Percentiles rank a stretch among this genome's conserved stretches.
Conservation (phyloP, 2,329 filamentous ascomycete genomes). For the Microcyclospora pomicola region DNA sequence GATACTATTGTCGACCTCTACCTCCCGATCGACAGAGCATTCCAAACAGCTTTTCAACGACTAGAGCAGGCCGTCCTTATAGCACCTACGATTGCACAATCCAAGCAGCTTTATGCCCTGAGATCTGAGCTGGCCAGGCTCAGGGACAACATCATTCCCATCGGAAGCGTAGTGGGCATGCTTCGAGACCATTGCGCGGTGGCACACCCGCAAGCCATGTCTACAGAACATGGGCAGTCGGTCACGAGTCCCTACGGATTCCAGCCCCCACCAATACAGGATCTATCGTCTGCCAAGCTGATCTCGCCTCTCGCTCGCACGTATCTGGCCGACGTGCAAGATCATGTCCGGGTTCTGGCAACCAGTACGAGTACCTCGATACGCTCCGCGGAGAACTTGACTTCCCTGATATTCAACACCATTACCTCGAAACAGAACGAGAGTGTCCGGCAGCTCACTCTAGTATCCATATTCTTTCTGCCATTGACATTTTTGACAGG, state of each 20-base stretch:
- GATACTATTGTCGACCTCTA: constrained; percentile 85
- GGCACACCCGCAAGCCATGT: constrained; percentile 2
- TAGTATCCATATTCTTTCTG: constrained; percentile 79
- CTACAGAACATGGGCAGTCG: constrained; percentile 1
- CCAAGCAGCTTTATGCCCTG: constrained; percentile 53
- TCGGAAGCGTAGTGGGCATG: constrained; percentile 66
- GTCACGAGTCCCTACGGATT: background rate
- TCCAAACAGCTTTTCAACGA: constrained; percentile 74
- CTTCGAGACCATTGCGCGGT: constrained; percentile 65
- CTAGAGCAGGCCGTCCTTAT: constrained; percentile 77
- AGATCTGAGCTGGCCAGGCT: constrained; percentile 71
- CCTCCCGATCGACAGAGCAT: constrained; percentile 70
- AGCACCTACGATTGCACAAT: constrained; percentile 63
- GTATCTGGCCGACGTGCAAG: constrained; percentile 78
- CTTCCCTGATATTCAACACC: constrained; percentile 86
- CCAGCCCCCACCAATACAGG: constrained; percentile 23
- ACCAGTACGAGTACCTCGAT: constrained; percentile 70
- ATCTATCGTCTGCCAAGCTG: background rate
- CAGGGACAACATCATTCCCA: constrained; percentile 66
- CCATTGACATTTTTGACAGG: constrained; percentile 78
- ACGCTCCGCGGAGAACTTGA: constrained; percentile 59
- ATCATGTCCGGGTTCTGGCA: constrained; percentile 73
- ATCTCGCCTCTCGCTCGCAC: constrained; percentile 70
- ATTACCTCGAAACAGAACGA: constrained; percentile 82
- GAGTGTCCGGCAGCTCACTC: constrained; percentile 75